Conservation (phyloP, 495 filamentous ascomycete genomes). For the Trichoderma asperelloides region DNA sequence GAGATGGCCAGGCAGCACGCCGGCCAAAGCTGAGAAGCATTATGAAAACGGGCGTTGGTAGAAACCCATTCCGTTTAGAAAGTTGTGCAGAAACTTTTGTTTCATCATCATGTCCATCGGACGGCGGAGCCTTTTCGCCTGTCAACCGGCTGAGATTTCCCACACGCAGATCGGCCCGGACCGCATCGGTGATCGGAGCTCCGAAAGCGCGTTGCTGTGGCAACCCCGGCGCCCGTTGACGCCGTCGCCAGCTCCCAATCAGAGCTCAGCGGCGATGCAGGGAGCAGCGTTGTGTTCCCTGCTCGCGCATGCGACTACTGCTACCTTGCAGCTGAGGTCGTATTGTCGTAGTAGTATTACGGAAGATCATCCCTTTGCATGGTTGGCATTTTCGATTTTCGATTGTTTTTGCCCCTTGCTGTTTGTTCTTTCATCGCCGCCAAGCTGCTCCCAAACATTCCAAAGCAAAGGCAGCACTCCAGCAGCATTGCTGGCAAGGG, state of each 20-base stretch:
- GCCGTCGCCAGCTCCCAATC: not conserved
- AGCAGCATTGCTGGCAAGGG: not conserved
- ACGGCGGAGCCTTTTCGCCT: not conserved
- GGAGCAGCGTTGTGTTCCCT: not conserved
- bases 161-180: not conserved
- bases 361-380: not conserved
- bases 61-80: not conserved
- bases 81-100: not conserved
- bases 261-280: not conserved
- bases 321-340: not conserved
- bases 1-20: not conserved
- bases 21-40: not conserved
- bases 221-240: not conserved
- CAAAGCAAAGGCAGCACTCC: not conserved
- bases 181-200: slow-evolving; percentile 1
- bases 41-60: not conserved
- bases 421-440: not conserved
- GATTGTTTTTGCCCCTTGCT: not conserved
- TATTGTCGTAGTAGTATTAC: not conserved
- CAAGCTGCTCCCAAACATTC: not conserved
- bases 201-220: slow-evolving; percentile 8
- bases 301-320: not conserved
- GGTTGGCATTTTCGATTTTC: not conserved
- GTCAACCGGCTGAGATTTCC: not conserved
- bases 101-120: not conserved